These are phyloP conservation scores for Pichia sp. DNA, from an alignment of 1,139 yeast species.

Conservation along the genomic window DNA sequence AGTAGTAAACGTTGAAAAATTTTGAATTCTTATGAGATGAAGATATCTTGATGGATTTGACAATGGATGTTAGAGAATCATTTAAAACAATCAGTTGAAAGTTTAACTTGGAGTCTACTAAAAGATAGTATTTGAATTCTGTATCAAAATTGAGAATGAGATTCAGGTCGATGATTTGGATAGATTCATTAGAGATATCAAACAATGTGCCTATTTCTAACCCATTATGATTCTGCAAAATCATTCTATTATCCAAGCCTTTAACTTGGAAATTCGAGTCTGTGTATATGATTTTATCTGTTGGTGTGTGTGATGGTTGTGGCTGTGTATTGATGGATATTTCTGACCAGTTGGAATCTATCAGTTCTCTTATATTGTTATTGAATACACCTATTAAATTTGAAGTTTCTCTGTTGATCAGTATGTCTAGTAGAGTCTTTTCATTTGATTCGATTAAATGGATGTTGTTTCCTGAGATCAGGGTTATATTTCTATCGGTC, in stretches of 20 bases:
- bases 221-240: slow-evolving; percentile 2
- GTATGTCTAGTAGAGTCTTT: background rate
- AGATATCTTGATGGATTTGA: slow-evolving; percentile 1
- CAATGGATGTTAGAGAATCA: background rate
- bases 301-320: too few species aligned
- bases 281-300: background rate
- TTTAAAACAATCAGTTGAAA: slow-evolving; percentile 8
- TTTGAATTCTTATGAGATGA: background rate
- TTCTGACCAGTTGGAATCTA: too few species aligned
- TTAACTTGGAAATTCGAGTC: slow-evolving; percentile 1
- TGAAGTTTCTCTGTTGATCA: background rate
- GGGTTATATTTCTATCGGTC: slow-evolving; percentile 22
- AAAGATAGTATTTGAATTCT: slow-evolving; percentile 3
- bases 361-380: background rate
- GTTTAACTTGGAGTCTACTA: background rate
- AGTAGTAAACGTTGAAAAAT: slow-evolving; percentile 4
- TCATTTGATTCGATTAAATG: slow-evolving; percentile 14
- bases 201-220: slow-evolving; percentile 12
- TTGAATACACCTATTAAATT: slow-evolving; percentile 17
- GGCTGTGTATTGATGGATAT: too few species aligned
- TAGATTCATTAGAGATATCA: background rate
- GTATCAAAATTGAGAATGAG: background rate
- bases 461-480: slow-evolving; percentile 21
- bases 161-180: slow-evolving; percentile 6
- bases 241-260: background rate